These are phyloP conservation scores for Mycena sanguinolenta DNA, from an alignment of 768 basidiomycete species.

Conservation along the genomic window DNA sequence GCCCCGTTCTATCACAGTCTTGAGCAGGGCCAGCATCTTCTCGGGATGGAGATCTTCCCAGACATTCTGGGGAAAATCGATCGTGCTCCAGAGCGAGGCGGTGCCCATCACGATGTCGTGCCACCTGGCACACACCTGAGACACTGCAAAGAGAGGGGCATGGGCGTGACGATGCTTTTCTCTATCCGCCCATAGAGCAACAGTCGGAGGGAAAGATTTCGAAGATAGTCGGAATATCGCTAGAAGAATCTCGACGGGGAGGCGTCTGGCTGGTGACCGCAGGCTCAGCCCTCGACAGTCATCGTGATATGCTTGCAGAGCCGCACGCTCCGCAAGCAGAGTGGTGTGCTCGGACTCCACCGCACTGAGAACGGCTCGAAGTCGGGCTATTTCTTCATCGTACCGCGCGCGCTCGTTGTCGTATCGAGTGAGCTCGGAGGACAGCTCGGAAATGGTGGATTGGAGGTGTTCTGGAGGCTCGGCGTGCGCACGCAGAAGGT, in stretches of 20 bases:
- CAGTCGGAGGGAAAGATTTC: conserved; percentile 22
- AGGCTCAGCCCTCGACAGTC: conserved; percentile 23
- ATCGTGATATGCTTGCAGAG: conserved; percentile 17
- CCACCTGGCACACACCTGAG: conserved; percentile 28
- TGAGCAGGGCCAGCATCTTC: conserved; percentile 24
- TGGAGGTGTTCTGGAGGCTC: conserved; percentile 25
- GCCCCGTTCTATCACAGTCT: conserved; percentile 22
- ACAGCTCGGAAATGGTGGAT: conserved; percentile 29
- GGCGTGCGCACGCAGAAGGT: conserved; percentile 24
- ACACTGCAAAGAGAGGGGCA: conserved; percentile 27
- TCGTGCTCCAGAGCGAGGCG: conserved; percentile 28
- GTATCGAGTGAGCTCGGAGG: conserved; percentile 28
- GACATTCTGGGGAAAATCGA: conserved; percentile 25
- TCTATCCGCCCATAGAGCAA: conserved; percentile 26
- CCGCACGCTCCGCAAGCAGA: conserved; percentile 17
- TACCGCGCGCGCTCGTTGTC: conserved; percentile 24
- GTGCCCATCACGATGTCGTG: conserved; percentile 30
- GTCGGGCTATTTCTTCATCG: conserved; percentile 23
- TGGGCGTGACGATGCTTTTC: conserved; percentile 27
- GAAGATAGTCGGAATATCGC: conserved; percentile 25
- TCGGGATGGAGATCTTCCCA: conserved; percentile 28
- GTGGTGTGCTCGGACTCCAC: conserved; percentile 13
- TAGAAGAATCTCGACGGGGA: conserved; percentile 26
- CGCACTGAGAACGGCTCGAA: conserved; percentile 14
- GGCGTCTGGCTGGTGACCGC: conserved; percentile 22